phyloP scores from a whole-genome alignment of 768 basidiomycete genomes.

The Gymnopilus dilepis region DNA sequence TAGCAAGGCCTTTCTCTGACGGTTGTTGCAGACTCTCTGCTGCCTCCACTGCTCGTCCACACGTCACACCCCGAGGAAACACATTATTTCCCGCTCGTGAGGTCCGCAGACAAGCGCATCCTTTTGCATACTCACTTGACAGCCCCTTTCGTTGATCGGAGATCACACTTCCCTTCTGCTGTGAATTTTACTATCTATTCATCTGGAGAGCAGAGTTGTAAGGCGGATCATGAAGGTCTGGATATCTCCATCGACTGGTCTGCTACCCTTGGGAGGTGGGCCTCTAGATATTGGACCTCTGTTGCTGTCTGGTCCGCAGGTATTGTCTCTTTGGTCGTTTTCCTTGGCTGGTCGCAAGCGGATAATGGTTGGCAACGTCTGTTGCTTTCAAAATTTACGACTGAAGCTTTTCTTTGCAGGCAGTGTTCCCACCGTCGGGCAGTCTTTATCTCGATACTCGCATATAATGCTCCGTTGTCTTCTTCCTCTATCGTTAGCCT shows the following conservation, averaged over 20 bases:
- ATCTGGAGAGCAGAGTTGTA: constrained; percentile 56
- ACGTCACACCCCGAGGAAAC: constrained; percentile 63
- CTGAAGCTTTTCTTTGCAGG: constrained; percentile 30
- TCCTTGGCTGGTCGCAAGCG: constrained; percentile 51
- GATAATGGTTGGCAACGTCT: constrained; percentile 35
- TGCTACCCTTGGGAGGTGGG: constrained; percentile 71
- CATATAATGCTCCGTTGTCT: constrained; percentile 45
- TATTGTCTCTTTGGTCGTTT: constrained; percentile 63
- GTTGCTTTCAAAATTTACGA: background rate
- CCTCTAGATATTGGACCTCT: constrained; percentile 76
- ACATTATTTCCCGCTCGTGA: constrained; percentile 65
- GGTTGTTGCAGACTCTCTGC: constrained; percentile 47
- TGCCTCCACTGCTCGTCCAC: constrained; percentile 73
- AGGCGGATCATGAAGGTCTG: constrained; percentile 41
- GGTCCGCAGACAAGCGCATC: constrained; percentile 40
- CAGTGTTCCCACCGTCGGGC: constrained; percentile 50
- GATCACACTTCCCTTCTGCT: constrained; percentile 34
- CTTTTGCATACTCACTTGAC: constrained; percentile 72
- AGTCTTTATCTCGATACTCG: constrained; percentile 54
- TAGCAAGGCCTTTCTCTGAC: constrained; percentile 13
- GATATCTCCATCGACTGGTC: constrained; percentile 71
- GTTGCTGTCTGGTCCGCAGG: constrained; percentile 77
- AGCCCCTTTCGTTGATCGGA: constrained; percentile 67
- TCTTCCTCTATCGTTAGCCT: constrained; percentile 44
- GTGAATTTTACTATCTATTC: constrained; percentile 65